phyloP scores from a whole-genome alignment of 345 rosid species.

The Gossypium herbaceum region DNA sequence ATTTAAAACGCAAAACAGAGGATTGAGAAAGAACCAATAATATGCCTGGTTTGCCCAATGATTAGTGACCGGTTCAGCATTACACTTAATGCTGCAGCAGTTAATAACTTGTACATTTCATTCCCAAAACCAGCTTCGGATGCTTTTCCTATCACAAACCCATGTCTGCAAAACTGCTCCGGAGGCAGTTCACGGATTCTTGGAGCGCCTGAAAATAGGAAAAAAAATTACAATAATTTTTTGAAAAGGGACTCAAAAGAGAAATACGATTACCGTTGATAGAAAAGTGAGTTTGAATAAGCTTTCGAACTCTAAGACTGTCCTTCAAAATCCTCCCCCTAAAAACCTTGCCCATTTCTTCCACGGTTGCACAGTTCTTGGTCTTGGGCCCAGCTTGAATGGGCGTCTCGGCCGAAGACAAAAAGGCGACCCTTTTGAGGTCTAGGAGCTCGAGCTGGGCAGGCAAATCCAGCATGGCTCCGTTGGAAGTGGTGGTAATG shows the following conservation, averaged over 20 bases:
- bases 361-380: slow-evolving; percentile 79
- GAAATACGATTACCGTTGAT: slow-evolving; percentile 43
- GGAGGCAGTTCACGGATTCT: slow-evolving; percentile 65
- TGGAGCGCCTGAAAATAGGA: slow-evolving; percentile 57
- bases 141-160: slow-evolving; percentile 84
- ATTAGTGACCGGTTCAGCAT: slow-evolving; percentile 94
- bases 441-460: slow-evolving; percentile 5
- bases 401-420: slow-evolving; percentile 9
- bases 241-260: neutral
- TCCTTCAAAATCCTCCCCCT: slow-evolving; percentile 47
- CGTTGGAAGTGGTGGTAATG: neutral
- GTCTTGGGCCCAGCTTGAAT: slow-evolving; percentile 22
- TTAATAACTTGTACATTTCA: slow-evolving; percentile 93
- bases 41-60: slow-evolving; percentile 99
- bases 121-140: slow-evolving; percentile 98
- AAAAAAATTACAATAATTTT: neutral
- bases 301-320: slow-evolving; percentile 56
- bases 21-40: slow-evolving; percentile 96
- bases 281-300: slow-evolving; percentile 59
- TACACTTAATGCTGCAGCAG: slow-evolving; percentile 82
- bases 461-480: neutral
- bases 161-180: slow-evolving; percentile 74
- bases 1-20: slow-evolving; percentile 36
- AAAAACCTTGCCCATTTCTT: slow-evolving; percentile 84
- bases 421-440: slow-evolving; percentile 6